These are phyloP conservation scores for Zymoseptoria pseudotritici DNA, from an alignment of 2,329 filamentous ascomycete species.

Conservation along the genomic window DNA sequence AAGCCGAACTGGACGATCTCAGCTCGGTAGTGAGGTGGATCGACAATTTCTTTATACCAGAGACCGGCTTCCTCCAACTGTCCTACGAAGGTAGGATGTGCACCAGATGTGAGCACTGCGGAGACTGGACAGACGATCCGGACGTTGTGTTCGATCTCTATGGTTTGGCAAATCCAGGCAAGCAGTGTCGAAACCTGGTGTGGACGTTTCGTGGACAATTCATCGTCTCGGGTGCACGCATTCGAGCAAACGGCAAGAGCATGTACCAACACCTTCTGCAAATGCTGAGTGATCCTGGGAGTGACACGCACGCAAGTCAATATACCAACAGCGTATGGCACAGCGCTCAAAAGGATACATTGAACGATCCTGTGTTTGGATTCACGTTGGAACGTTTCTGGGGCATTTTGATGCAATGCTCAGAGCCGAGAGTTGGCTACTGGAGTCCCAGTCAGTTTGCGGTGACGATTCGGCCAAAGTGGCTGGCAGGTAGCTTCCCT, in stretches of 20 bases:
- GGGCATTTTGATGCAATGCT: too few species aligned
- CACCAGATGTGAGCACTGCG: slow-evolving; percentile 31
- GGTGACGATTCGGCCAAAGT: too few species aligned
- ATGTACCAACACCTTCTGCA: slow-evolving; percentile 31
- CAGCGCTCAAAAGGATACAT: too few species aligned
- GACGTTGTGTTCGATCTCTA: slow-evolving; percentile 35
- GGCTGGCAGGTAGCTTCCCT: too few species aligned
- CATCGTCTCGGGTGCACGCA: slow-evolving; percentile 37
- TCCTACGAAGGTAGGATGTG: slow-evolving; percentile 35
- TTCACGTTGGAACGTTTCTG: too few species aligned
- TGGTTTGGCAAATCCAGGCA: slow-evolving; percentile 17
- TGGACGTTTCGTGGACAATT: slow-evolving; percentile 45
- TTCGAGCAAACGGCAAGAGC: slow-evolving; percentile 31
- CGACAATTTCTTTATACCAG: slow-evolving; percentile 32
- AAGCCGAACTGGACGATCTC: slow-evolving; percentile 38
- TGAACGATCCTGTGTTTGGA: too few species aligned
- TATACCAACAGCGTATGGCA: too few species aligned
- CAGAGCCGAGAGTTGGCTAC: too few species aligned
- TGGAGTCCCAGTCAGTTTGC: too few species aligned
- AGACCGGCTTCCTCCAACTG: slow-evolving; percentile 42
- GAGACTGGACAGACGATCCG: slow-evolving; percentile 38
- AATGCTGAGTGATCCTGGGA: slow-evolving; percentile 22
- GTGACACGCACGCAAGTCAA: slow-evolving; percentile 1
- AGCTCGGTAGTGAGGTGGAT: slow-evolving; percentile 32
- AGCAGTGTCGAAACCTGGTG: slow-evolving; percentile 19